These are phyloP conservation scores for Penicillium sp. DNA, from an alignment of 2,329 filamentous ascomycete species.

Conservation along the genomic window DNA sequence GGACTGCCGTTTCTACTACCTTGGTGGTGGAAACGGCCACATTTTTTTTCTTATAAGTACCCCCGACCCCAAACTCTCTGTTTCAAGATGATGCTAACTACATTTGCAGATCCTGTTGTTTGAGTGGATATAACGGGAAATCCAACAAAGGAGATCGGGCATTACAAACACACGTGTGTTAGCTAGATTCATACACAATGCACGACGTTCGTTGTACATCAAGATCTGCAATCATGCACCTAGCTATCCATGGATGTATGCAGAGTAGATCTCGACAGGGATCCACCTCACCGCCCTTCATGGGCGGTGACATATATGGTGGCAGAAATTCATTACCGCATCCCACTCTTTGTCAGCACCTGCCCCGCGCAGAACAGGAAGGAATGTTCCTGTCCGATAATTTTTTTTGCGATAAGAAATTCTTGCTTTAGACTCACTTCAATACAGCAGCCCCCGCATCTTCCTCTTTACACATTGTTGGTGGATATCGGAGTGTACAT, in stretches of 20 bases:
- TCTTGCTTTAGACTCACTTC: slow-evolving; percentile 2
- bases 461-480: background rate
- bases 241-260: too few relatives aligned
- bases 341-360: slow-evolving; percentile 15
- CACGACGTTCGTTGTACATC: background rate
- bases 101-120: slow-evolving; percentile 2
- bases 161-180: background rate
- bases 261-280: too few relatives aligned
- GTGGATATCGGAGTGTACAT: background rate
- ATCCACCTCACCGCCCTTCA: background rate
- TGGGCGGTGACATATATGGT: background rate
- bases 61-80: slow-evolving; percentile 1
- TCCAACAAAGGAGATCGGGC: background rate
- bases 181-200: background rate
- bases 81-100: slow-evolving; percentile 30
- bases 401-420: slow-evolving; percentile 22
- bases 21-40: slow-evolving; percentile 24
- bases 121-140: background rate
- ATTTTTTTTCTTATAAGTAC: slow-evolving; percentile 42
- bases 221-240: background rate
- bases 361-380: slow-evolving; percentile 24
- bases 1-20: slow-evolving; percentile 29
- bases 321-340: slow-evolving; percentile 4
- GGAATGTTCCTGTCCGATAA: slow-evolving; percentile 32
- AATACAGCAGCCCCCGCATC: background rate